Conservation (phyloP, 75 land plant species). For the Selaginella moellendorffii region DNA sequence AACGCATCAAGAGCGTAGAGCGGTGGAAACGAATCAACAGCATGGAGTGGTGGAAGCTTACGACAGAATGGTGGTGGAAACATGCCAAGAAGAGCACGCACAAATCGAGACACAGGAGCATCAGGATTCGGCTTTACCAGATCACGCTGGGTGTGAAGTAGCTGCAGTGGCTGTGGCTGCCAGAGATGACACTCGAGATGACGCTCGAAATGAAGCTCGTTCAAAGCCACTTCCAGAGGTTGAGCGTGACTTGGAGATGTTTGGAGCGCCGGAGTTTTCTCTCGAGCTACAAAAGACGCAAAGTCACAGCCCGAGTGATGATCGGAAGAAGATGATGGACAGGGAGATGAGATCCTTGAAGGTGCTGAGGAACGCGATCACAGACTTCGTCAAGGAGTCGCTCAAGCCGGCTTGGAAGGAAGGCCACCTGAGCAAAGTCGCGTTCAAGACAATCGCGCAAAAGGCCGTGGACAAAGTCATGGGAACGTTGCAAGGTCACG, state of each 20-base stretch:
- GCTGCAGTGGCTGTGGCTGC: conserved; percentile 3
- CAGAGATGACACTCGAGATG: conserved; percentile 2
- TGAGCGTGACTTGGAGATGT: conserved; percentile 10
- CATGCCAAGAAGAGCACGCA: no score
- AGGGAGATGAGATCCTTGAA: conserved; percentile 47
- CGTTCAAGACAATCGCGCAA: conserved; percentile 52
- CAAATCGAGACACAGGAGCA: no score
- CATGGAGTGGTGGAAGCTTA: no score
- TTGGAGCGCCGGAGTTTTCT: conserved; percentile 44
- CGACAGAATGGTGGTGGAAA: no score
- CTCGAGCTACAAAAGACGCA: conserved; percentile 15
- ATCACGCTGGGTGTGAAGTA: no score
- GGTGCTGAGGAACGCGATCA: conserved; percentile 51
- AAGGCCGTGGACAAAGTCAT: no score
- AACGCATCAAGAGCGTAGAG: no score
- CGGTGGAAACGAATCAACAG: no score
- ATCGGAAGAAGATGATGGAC: conserved; percentile 24
- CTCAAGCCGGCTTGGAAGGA: conserved; percentile 61
- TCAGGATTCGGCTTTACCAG: no score
- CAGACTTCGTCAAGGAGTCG: conserved; percentile 59
- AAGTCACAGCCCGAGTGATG: conserved; percentile 24
- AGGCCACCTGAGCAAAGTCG: conserved; percentile 66
- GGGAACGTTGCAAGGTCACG: no score
- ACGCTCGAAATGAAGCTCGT: neutral
- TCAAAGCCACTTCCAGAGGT: neutral